A percentile compares a stretch with the other conserved stretches of the same genome.
phyloP scores from a whole-genome alignment of 257 asterid genomes.

The Solanum habrochaites region DNA sequence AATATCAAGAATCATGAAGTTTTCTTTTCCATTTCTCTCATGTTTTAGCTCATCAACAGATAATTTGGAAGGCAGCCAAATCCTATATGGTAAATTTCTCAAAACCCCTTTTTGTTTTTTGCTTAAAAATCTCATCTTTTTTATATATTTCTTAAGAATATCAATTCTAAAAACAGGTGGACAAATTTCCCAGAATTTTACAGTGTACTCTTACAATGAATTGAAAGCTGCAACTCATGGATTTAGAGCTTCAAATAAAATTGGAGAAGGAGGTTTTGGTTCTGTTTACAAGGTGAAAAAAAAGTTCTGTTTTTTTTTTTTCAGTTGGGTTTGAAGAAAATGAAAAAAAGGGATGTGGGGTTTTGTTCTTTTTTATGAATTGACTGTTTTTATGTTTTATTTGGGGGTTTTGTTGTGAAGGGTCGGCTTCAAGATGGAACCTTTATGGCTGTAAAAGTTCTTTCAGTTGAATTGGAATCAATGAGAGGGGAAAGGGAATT shows the following conservation, averaged over 20 bases:
- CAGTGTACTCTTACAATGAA: constrained; percentile 37
- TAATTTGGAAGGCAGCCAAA: neutral
- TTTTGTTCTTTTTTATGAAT: neutral
- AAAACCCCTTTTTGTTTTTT: neutral
- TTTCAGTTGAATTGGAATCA: constrained; percentile 47
- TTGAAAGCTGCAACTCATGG: constrained; percentile 53
- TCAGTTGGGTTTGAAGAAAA: neutral
- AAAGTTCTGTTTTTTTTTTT: too few species aligned
- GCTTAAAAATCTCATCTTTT: neutral
- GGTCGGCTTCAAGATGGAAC: constrained; percentile 43
- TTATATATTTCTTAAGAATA: neutral
- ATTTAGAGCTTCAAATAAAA: constrained; percentile 39
- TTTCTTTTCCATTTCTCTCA: constrained; percentile 9
- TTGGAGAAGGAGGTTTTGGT: constrained; percentile 74
- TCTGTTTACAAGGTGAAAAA: constrained; percentile 53
- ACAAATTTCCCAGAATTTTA: constrained; percentile 14
- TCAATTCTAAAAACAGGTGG: constrained; percentile 18
- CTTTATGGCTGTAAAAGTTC: constrained; percentile 53
- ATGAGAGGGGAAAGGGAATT: constrained; percentile 73
- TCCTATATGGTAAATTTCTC: neutral
- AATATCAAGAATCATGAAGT: constrained; percentile 10
- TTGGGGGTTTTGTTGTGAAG: constrained; percentile 10
- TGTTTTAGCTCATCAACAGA: constrained; percentile 23
- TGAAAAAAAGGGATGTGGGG: neutral
- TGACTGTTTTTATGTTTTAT: neutral